Evolutionary conservation across 495 filamentous ascomycete genomes (phyloP).

Genomic region (Neurospora sp.): DNA sequence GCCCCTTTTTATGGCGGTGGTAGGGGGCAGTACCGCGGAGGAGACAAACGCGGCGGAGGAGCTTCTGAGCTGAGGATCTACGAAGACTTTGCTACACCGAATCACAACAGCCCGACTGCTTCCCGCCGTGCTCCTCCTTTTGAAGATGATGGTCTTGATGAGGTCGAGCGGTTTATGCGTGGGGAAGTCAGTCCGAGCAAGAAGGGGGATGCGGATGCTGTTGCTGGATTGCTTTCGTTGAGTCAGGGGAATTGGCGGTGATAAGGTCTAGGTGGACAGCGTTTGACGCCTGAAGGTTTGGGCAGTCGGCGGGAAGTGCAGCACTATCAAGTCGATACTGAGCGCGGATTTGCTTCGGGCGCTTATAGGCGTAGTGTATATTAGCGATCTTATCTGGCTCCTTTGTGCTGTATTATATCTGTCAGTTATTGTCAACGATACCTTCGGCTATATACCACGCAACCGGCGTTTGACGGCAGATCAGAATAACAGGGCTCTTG

Average conservation of each 20-base stretch:
- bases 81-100: constrained; percentile 21
- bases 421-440: background rate
- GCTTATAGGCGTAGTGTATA: background rate
- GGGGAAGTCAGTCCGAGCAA: constrained; percentile 48
- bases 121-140: background rate
- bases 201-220: constrained; percentile 61
- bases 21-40: background rate
- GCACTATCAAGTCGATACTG: background rate
- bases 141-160: constrained; percentile 23
- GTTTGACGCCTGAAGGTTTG: too few species aligned
- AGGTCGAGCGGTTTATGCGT: constrained; percentile 61
- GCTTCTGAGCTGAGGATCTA: constrained; percentile 25
- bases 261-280: background rate
- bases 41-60: constrained; percentile 1
- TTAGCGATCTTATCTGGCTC: background rate
- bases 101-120: background rate
- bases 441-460: background rate
- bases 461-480: background rate
- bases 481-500: background rate
- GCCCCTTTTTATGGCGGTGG: constrained; percentile 10
- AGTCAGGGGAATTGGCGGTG: constrained; percentile 48
- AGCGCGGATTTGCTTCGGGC: background rate
- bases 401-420: background rate
- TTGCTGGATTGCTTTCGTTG: constrained; percentile 66
- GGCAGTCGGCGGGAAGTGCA: too few species aligned